phyloP scores from a whole-genome alignment of 345 rosid genomes.

The Citrus cavaleriei region DNA sequence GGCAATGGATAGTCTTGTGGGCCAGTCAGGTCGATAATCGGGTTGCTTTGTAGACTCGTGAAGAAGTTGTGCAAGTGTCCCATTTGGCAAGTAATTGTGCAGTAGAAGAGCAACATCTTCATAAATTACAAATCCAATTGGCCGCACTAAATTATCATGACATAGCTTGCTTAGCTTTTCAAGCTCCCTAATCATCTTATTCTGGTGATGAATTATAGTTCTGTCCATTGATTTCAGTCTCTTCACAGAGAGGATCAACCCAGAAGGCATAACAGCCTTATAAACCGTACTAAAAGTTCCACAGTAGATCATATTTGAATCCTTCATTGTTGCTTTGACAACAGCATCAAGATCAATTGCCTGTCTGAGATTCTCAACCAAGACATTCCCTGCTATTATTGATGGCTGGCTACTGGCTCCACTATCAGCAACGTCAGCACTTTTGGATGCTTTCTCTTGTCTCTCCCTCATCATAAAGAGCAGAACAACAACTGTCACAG shows the following conservation, averaged over 20 bases:
- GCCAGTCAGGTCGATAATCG: slow-evolving; percentile 85
- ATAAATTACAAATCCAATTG: slow-evolving; percentile 84
- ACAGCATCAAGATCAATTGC: slow-evolving; percentile 88
- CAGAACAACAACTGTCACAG: slow-evolving; percentile 79
- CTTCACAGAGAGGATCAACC: slow-evolving; percentile 73
- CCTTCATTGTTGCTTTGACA: slow-evolving; percentile 78
- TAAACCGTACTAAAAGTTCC: slow-evolving; percentile 92
- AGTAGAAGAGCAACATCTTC: slow-evolving; percentile 93
- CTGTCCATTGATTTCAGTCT: slow-evolving; percentile 85
- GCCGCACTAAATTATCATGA: slow-evolving; percentile 78
- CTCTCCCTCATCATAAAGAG: slow-evolving; percentile 95
- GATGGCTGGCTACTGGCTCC: slow-evolving; percentile 45
- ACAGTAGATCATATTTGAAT: slow-evolving; percentile 67
- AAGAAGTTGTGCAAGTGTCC: slow-evolving; percentile 75
- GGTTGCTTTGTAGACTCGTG: slow-evolving; percentile 66
- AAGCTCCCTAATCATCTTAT: slow-evolving; percentile 93
- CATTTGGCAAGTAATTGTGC: slow-evolving; percentile 76
- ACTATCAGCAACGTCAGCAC: slow-evolving; percentile 44
- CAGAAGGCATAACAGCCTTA: slow-evolving; percentile 95
- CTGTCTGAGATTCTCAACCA: slow-evolving; percentile 82
- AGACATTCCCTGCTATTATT: slow-evolving; percentile 73
- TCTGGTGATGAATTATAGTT: slow-evolving; percentile 79
- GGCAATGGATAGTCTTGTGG: slow-evolving; percentile 75
- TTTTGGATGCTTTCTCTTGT: slow-evolving; percentile 77
- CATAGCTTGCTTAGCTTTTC: slow-evolving; percentile 93